A percentile compares a stretch with the other conserved stretches of the same genome.
phyloP scores from a whole-genome alignment of 805 yeast species.

The Yarrowia sp. region DNA sequence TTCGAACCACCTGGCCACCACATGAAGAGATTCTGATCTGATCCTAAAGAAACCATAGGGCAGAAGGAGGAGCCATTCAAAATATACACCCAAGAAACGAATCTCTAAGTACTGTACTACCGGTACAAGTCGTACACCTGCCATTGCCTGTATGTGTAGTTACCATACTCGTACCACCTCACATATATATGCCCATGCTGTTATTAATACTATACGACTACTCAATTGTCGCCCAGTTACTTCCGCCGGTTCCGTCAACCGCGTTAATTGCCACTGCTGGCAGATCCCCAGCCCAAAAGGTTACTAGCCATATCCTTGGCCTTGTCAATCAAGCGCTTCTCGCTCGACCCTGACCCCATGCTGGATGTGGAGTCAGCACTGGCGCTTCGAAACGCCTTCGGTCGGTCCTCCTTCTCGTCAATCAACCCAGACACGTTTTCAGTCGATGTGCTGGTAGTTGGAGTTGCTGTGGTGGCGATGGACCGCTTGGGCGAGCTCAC shows the following conservation, averaged over 20 bases:
- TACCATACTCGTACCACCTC: too few species aligned
- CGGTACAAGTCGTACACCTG: too few species aligned
- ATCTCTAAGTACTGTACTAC: too few species aligned
- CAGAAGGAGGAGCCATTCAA: too few species aligned
- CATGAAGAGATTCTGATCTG: too few species aligned
- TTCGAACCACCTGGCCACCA: too few species aligned
- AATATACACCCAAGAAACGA: too few species aligned
- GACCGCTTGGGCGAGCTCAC: slow-evolving; percentile 11
- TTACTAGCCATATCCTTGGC: slow-evolving; percentile 18
- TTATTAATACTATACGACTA: slow-evolving; percentile 11
- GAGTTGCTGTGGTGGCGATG: slow-evolving; percentile 17
- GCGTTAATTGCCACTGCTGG: background rate
- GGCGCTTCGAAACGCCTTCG: slow-evolving; percentile 18
- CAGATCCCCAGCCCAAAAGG: slow-evolving; percentile 13
- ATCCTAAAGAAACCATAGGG: too few species aligned
- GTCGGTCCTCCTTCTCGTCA: slow-evolving; percentile 21
- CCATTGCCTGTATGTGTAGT: too few species aligned
- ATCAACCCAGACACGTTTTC: slow-evolving; percentile 17
- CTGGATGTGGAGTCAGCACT: slow-evolving; percentile 15
- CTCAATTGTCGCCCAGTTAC: background rate
- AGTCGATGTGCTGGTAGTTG: slow-evolving; percentile 15
- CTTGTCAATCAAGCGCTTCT: slow-evolving; percentile 16
- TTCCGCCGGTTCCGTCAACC: background rate
- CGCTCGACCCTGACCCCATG: slow-evolving; percentile 6
- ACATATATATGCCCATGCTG: slow-evolving; percentile 11